Conservation (phyloP, 306 rosid species). For the Medicago lupulina region DNA sequence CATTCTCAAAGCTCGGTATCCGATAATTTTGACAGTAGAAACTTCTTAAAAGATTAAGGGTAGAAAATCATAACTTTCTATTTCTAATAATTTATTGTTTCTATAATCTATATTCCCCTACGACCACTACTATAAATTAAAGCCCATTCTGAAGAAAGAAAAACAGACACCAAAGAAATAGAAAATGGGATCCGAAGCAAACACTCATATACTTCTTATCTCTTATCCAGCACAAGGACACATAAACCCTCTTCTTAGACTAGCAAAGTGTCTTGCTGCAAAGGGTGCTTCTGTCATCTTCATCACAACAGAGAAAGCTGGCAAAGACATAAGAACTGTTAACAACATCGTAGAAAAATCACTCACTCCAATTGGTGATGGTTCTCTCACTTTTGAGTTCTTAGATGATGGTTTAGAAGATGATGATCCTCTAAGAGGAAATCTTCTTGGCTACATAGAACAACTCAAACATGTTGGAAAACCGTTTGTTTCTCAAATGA, state of each 20-base stretch:
- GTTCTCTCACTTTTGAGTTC: constrained; percentile 66
- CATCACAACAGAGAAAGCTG: constrained; percentile 50
- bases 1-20: too few relatives aligned
- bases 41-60: too few relatives aligned
- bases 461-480: constrained; percentile 59
- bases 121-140: too few relatives aligned
- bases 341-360: constrained; percentile 45
- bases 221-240: constrained; percentile 79
- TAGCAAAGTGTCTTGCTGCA: constrained; percentile 68
- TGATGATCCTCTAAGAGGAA: constrained; percentile 35
- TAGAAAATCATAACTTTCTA: too few relatives aligned
- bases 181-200: constrained; percentile 49
- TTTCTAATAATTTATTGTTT: too few relatives aligned
- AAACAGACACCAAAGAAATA: neutral
- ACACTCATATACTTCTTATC: constrained; percentile 53
- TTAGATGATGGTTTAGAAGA: constrained; percentile 60
- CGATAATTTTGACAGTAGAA: too few relatives aligned
- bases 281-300: constrained; percentile 68
- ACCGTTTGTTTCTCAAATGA: constrained; percentile 35
- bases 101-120: too few relatives aligned
- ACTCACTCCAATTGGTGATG: constrained; percentile 51
- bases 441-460: constrained; percentile 7
- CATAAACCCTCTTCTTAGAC: constrained; percentile 70
- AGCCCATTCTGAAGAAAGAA: neutral
- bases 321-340: constrained; percentile 52